These are phyloP conservation scores for Cladosporium sphaerospermum DNA, from an alignment of 2,329 filamentous ascomycete species.

Conservation along the genomic window DNA sequence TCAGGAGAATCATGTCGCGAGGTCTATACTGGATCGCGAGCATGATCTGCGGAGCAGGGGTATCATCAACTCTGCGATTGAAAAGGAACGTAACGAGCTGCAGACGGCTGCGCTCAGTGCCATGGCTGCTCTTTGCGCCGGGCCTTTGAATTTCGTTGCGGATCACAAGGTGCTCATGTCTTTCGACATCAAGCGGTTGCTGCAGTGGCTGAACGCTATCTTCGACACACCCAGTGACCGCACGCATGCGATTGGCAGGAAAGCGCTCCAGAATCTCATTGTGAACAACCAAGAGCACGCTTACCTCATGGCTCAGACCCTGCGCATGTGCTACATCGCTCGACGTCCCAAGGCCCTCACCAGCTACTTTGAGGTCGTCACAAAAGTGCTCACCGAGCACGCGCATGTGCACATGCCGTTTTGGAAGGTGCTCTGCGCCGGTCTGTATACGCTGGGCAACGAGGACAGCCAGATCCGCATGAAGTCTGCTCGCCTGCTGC, in stretches of 20 bases:
- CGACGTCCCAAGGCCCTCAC: slow-evolving; percentile 70
- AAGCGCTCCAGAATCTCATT: slow-evolving; percentile 83
- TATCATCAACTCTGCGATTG: slow-evolving; percentile 80
- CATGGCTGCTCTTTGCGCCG: slow-evolving; percentile 85
- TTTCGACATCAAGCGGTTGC: slow-evolving; percentile 87
- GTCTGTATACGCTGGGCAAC: slow-evolving; percentile 87
- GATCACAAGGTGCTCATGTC: slow-evolving; percentile 82
- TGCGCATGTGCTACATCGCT: slow-evolving; percentile 82
- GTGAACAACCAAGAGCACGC: slow-evolving; percentile 82
- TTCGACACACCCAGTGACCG: slow-evolving; percentile 89
- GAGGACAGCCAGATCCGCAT: slow-evolving; percentile 83
- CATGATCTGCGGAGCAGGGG: slow-evolving; percentile 65
- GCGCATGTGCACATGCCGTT: slow-evolving; percentile 78
- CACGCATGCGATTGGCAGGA: slow-evolving; percentile 81
- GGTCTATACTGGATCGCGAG: slow-evolving; percentile 75
- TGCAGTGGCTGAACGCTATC: slow-evolving; percentile 91
- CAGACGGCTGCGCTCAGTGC: slow-evolving; percentile 85
- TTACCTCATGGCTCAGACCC: slow-evolving; percentile 80
- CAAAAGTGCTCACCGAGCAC: slow-evolving; percentile 76
- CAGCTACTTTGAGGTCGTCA: slow-evolving; percentile 92
- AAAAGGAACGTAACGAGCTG: slow-evolving; percentile 92
- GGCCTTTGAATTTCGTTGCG: slow-evolving; percentile 77
- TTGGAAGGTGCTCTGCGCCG: slow-evolving; percentile 84
- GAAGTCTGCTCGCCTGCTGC: slow-evolving; percentile 75
- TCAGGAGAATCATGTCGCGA: slow-evolving; percentile 80